A percentile compares a stretch with the other conserved stretches of the same genome.
Evolutionary conservation across 1,284 basidiomycete genomes (phyloP).

Genomic region (Leccinum griseonigrum): DNA sequence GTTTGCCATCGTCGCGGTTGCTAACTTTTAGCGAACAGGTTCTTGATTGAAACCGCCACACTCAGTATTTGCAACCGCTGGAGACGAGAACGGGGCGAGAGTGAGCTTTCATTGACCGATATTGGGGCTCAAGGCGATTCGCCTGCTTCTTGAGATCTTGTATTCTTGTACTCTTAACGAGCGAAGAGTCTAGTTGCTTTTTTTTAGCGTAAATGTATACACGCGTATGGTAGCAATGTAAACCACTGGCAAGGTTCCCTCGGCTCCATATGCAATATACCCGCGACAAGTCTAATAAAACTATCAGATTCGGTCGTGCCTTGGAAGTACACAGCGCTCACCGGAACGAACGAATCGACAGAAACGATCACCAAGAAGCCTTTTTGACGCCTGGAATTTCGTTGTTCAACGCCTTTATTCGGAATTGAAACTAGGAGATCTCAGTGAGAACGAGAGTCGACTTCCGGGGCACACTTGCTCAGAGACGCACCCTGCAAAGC

Average conservation of each 20-base stretch:
- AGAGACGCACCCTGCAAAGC: constrained; percentile 71
- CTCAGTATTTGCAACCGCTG: constrained; percentile 70
- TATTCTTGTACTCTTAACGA: constrained; percentile 16
- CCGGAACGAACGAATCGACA: not conserved
- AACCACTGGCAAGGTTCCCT: not conserved
- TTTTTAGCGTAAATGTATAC: constrained; percentile 7
- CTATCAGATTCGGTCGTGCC: not conserved
- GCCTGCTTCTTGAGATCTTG: constrained; percentile 25
- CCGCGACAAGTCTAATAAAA: not conserved
- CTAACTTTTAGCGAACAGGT: constrained; percentile 41
- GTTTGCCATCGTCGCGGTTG: not conserved
- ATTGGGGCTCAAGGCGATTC: constrained; percentile 47
- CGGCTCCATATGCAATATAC: not conserved
- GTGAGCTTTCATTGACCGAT: constrained; percentile 57
- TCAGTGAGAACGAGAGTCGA: not conserved
- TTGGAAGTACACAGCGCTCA: not conserved
- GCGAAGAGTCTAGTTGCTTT: constrained; percentile 1
- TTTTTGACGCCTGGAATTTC: constrained; percentile 87
- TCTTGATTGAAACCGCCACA: constrained; percentile 65
- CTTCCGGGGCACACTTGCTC: constrained; percentile 25
- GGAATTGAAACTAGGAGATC: constrained; percentile 77
- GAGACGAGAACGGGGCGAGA: constrained; percentile 72
- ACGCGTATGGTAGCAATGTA: not conserved
- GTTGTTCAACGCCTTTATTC: constrained; percentile 74
- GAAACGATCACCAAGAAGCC: constrained; percentile 73